Evolutionary conservation across 2,329 filamentous ascomycete species (phyloP).

Genomic region (Alternaria viburni): DNA sequence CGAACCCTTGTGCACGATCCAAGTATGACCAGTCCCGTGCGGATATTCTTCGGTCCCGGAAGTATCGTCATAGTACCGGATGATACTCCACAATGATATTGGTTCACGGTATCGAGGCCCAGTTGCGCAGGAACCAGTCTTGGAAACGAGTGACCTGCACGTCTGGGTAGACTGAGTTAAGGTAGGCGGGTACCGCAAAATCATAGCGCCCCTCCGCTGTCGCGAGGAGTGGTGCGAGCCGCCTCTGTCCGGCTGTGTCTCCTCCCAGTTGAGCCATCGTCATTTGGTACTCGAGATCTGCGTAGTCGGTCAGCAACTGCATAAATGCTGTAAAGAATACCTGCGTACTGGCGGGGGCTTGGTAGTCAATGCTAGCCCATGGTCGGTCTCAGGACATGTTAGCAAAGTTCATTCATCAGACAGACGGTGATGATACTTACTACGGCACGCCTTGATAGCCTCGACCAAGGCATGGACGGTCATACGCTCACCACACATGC

Average conservation of each 20-base stretch:
- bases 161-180: constrained; percentile 59
- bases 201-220: constrained; percentile 73
- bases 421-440: constrained; percentile 15
- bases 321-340: background rate
- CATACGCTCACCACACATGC: constrained; percentile 71
- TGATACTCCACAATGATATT: background rate
- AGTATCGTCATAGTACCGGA: background rate
- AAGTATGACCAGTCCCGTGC: background rate
- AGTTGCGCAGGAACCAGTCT: constrained; percentile 48
- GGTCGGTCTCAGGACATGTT: constrained; percentile 31
- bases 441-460: constrained; percentile 49
- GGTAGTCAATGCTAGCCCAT: constrained; percentile 48
- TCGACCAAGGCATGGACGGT: constrained; percentile 66
- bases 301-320: background rate
- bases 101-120: constrained; percentile 41
- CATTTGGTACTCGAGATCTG: constrained; percentile 57
- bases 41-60: background rate
- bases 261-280: constrained; percentile 46
- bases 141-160: constrained; percentile 45
- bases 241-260: constrained; percentile 46
- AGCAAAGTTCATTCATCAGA: constrained; percentile 1
- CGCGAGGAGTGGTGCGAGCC: constrained; percentile 67
- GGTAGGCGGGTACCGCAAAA: constrained; percentile 62
- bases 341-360: constrained; percentile 52
- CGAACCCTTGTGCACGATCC: background rate